Base-by-base conservation (phyloP, 768 basidiomycete species). In the Psilocybe sp. region DNA sequence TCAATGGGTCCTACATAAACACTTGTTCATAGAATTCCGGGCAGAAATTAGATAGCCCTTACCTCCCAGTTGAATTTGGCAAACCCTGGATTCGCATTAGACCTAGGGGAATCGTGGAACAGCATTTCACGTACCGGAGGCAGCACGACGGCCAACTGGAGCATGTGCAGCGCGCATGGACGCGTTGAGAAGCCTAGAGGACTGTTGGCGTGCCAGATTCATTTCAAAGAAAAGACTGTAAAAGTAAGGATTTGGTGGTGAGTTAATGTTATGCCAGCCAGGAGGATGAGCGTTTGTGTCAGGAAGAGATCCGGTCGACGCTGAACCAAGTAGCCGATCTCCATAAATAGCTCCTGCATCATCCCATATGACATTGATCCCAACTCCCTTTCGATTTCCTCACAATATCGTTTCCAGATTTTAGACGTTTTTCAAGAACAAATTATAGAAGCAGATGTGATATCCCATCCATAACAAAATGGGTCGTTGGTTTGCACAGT, bases 1-100 rank as follows among this genome's bases (percentile, higher is more conserved):
- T 81, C 56, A 98, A 70, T 0, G 94, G 89, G 63, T 98, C 95
- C 91, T 94, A 50, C 37, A 44, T 3, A 20, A 46, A 23, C 19
- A n/a, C 40, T 46, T n/a, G 44, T 34, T 13, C 11, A 34, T 40
- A 46, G 15, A 11, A 19, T 15, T 28, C 23, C 15, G 3, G 19
- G 16, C 7, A n/a, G 39, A 44, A 40, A 32, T 4, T 15, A 14
- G 13, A 10, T 8, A 23, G n/a, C 6, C 9, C 40, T 42, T 60
- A 68, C 75, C 73, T 76, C 71, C 76, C 76, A 77, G 40, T 75
- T 61, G 50, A 74, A 77, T 56, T 71, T 70, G 38, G 64, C 67
- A 50, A 65, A 63, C 35, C 68, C 76, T 75, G 52, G 33, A 7
- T 40, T 44, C 18, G 37, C 13, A 33, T 15, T 35, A 34, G 18